Base-by-base conservation (phyloP, 2,329 filamentous ascomycete species). In the Trichoderma semiorbis region DNA sequence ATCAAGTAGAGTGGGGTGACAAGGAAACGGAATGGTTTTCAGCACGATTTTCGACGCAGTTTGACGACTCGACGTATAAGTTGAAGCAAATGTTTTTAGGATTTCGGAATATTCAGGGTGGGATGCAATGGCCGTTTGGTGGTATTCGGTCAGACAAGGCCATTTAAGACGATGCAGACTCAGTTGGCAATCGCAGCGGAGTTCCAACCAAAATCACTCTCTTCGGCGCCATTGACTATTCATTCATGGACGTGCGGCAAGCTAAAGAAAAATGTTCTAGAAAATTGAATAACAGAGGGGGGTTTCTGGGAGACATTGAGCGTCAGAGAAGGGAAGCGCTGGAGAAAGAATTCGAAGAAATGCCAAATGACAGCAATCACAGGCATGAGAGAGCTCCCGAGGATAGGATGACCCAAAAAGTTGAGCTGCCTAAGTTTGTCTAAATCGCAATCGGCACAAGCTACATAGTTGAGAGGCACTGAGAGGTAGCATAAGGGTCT, bases 171-270 rank as follows among this genome's bases (percentile, higher is more conserved):
- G 39, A n/a, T n/a, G 16, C 16, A n/a, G 18, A 8, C 39, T n/a
- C 7, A n/a, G 7, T 43, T 43, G 39, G 39, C 39, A n/a, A n/a
- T n/a, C 18, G 0, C 16, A n/a, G 39, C 39, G 7, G 39, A 2
- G 0, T 0, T 43, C 18, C 39, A n/a, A n/a, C 16, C 16, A 1
- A 0, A 43, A n/a, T 43, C 39, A 43, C 0, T 1, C 3, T n/a
- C 39, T 0, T 10, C 18, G 16, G 39, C 7, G 7, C 16, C 16
- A n/a, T 43, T 18, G 36, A 1, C 36, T 10, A 43, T 43, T n/a
- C 18, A 18, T 43, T 1, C 7, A 18, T n/a, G 39, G 7, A 3
- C 36, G 6, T 32, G 14, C 14, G 36, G 14, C 36, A 39, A 39
- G 14, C 14, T 39, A 3, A 7, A 36, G 5, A 16, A 36, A 39